Base-by-base conservation (phyloP, 441 rosid genomes). In the Hura crepitans region DNA sequence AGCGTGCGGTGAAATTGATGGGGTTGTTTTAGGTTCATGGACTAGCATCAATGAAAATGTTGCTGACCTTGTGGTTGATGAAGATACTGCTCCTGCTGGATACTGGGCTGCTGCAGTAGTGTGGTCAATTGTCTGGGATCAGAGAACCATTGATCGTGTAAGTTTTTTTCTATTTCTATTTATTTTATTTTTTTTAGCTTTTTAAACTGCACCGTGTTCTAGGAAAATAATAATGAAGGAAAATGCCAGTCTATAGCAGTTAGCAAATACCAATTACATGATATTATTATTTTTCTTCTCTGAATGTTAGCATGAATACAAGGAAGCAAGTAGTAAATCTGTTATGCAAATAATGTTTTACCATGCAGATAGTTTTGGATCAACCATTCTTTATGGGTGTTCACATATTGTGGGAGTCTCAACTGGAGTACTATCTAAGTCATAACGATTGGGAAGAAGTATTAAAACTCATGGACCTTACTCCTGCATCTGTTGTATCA, bases 391-490 rank as follows among this genome's bases (percentile, higher is more conserved):
- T 82, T 64, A 93, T 93, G 95, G 99, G 98, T 69, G 96, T 92
- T 80, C 97, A 91, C 79, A 87, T 91, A 51, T 82, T 85, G 50
- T 96, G 98, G 99, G 97, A 96, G 64, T 93, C 99, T 25, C 97
- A 93, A 80, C 78, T 96, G 75, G 98, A 93, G 88, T 96, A 93
- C 75, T 78, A 85, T 73, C 78, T 86, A 75, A 84, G 87, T 78
- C 99, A 87, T 79, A 91, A 91, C 85, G 92, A 96, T 78, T 93
- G 92, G 97, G 93, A 86, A 72, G 99, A 96, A 84, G 93, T 91
- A 75, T 82, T 77, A 43, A 91, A 89, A 83, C 85, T 93, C 66
- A 74, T 96, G 83, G 93, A 90, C 69, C 75, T 87, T 75, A 80
- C 91, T 72, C 98, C 99, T 78, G 68, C 83, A 59, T 86, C 92